Percentiles rank a stretch among this genome's conserved stretches.
Evolutionary conservation across 805 yeast species (phyloP).

Genomic region (Metschnikowia orientalis): DNA sequence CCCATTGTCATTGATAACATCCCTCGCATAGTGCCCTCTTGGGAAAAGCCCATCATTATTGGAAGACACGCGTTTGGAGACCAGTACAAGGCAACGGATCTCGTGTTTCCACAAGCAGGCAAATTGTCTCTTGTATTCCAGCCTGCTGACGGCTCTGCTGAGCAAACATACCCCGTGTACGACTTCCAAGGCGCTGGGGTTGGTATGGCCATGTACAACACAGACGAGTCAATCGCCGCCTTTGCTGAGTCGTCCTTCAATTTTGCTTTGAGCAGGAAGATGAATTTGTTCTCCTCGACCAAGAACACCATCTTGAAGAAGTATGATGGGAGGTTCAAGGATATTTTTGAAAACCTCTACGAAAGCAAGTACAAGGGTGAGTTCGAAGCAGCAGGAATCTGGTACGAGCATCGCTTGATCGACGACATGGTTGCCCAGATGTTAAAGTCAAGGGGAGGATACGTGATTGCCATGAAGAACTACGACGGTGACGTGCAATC

Average conservation of each 20-base stretch:
- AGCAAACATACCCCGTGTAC: slow-evolving; percentile 49
- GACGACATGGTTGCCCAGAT: slow-evolving; percentile 90
- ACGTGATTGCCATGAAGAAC: slow-evolving; percentile 74
- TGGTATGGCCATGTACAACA: slow-evolving; percentile 79
- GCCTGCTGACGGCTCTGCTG: slow-evolving; percentile 54
- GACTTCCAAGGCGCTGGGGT: slow-evolving; percentile 68
- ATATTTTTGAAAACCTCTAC: slow-evolving; percentile 66
- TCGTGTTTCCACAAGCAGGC: slow-evolving; percentile 64
- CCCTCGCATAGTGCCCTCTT: slow-evolving; percentile 71
- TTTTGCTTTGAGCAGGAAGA: slow-evolving; percentile 59
- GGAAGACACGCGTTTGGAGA: slow-evolving; percentile 88
- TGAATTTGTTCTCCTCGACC: slow-evolving; percentile 67
- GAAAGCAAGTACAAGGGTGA: slow-evolving; percentile 51
- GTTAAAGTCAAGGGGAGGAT: slow-evolving; percentile 82
- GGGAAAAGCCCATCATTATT: slow-evolving; percentile 79
- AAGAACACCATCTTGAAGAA: slow-evolving; percentile 79
- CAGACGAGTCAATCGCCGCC: slow-evolving; percentile 70
- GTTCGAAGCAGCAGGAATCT: slow-evolving; percentile 58
- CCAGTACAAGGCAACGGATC: slow-evolving; percentile 77
- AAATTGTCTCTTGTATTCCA: slow-evolving; percentile 60
- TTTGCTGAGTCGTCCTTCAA: slow-evolving; percentile 80
- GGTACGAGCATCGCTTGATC: slow-evolving; percentile 77
- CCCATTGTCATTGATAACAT: slow-evolving; percentile 75
- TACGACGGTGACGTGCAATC: slow-evolving; percentile 86
- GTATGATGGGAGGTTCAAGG: slow-evolving; percentile 80